Conservation (phyloP, 805 yeast species). For the Sugiyamaella qingdaonensis region DNA sequence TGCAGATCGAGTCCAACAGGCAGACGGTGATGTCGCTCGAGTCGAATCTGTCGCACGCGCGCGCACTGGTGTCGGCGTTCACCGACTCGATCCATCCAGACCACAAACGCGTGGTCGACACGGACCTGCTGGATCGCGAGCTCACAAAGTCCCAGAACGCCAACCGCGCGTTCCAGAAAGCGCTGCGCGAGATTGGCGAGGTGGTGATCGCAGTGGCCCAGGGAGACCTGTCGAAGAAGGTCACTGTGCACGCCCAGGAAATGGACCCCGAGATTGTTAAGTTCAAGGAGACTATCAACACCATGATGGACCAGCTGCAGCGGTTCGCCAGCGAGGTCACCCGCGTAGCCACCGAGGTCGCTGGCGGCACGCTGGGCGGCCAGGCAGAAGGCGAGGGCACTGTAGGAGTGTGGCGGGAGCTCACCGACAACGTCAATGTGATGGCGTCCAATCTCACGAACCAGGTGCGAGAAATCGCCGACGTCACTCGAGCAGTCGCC, state of each 20-base stretch:
- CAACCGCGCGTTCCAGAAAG: conserved; percentile 63
- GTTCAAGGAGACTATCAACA: conserved; percentile 75
- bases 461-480: conserved; percentile 86
- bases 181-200: conserved; percentile 74
- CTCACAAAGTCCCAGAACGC: conserved; percentile 45
- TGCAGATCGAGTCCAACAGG: conserved; percentile 33
- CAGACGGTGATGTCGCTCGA: conserved; percentile 33
- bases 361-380: conserved; percentile 86
- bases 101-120: conserved; percentile 28
- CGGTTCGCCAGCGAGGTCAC: conserved; percentile 79
- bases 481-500: conserved; percentile 85
- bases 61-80: conserved; percentile 32
- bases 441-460: conserved; percentile 86
- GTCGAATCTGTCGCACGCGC: conserved; percentile 31
- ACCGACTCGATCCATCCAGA: conserved; percentile 30
- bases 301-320: conserved; percentile 85
- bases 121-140: conserved; percentile 34
- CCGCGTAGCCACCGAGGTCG: conserved; percentile 83
- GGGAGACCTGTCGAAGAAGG: conserved; percentile 83
- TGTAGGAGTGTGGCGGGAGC: conserved; percentile 82
- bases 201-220: conserved; percentile 85
- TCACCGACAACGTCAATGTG: conserved; percentile 82
- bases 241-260: conserved; percentile 65
- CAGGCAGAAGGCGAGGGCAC: conserved; percentile 83
- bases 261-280: conserved; percentile 74